Evolutionary conservation across 495 filamentous ascomycete genomes (phyloP), one percentile per base, ranked within the genome.

Genomic region (Tuber microsphaerosporum): DNA sequence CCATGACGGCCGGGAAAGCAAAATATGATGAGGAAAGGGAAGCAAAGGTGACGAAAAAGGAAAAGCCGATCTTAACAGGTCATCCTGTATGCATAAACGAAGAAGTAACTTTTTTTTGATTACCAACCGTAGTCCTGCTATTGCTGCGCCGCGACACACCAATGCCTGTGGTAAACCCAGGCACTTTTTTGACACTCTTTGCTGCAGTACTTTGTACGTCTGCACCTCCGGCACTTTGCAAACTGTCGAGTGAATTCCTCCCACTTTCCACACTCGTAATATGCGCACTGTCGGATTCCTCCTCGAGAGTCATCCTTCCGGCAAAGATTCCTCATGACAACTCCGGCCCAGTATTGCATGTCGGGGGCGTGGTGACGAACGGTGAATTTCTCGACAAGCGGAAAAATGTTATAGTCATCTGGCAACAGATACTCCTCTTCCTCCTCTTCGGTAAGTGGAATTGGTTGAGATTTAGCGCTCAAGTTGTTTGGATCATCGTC

Each of bases 111-210:
- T 65, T 65, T 65, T 65, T 31, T 34, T 34, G 56, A 65, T 65
- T 34, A 34, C 26, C 26, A 65, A 34, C 9, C 17, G 26, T 17
- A 65, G 56, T 8, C 26, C 26, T 65, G 56, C 14, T 48, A 82
- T 77, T 76, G 80, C 19, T 79, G 76, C 19, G 94, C 92, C 71
- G 92, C 92, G 68, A 93, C 91, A 84, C 95, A 99, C 95, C 95
- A 99, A 85, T 97, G 94, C 69, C 95, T 90, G 82, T 99, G 95
- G 84, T 92, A 97, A 19, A 95, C 93, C 95, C 95, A 99, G 14
- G 95, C 95, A 78, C 93, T 94, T 87, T 99, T 98, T 84, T 99
- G 95, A 85, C 95, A 99, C 82, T 97, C 95, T 85, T 99, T 99
- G 88, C 93, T 97, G 90, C 95, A 99, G 86, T 99, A 99, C 84